Conservation (phyloP, 306 rosid species). For the Cotoneaster glaucophyllus region DNA sequence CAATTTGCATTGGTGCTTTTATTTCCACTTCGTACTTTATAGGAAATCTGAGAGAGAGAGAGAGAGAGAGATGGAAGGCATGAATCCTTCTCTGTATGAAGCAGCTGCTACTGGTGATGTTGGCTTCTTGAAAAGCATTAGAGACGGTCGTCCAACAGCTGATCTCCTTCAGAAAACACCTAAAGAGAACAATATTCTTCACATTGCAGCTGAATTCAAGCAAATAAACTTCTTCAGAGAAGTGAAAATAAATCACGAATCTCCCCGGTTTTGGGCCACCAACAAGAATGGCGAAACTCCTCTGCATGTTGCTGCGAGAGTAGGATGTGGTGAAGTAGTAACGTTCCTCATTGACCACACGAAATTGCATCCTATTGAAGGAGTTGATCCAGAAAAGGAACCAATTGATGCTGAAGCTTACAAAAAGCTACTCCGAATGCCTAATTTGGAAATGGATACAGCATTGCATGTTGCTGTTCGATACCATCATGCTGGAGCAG, state of each 20-base stretch:
- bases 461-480: conserved; percentile 12
- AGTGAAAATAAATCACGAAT: too few relatives aligned
- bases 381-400: neutral
- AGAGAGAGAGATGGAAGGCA: too few relatives aligned
- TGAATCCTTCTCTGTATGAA: neutral
- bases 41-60: too few relatives aligned
- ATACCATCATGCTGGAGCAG: neutral
- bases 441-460: neutral
- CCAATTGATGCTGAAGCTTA: neutral
- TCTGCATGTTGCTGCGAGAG: conserved; percentile 1
- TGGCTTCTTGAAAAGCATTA: neutral
- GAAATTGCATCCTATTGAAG: too few relatives aligned
- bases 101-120: neutral
- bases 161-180: neutral
- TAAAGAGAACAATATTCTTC: neutral
- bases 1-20: too few relatives aligned
- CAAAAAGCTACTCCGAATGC: neutral
- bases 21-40: too few relatives aligned
- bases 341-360: neutral
- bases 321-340: neutral
- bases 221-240: neutral
- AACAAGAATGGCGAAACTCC: conserved; percentile 13
- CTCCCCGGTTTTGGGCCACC: neutral
- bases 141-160: too few relatives aligned
- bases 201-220: neutral